Evolutionary conservation across 148 eudicot genomes (phyloP).

Genomic region (Euryodendron excelsum): DNA sequence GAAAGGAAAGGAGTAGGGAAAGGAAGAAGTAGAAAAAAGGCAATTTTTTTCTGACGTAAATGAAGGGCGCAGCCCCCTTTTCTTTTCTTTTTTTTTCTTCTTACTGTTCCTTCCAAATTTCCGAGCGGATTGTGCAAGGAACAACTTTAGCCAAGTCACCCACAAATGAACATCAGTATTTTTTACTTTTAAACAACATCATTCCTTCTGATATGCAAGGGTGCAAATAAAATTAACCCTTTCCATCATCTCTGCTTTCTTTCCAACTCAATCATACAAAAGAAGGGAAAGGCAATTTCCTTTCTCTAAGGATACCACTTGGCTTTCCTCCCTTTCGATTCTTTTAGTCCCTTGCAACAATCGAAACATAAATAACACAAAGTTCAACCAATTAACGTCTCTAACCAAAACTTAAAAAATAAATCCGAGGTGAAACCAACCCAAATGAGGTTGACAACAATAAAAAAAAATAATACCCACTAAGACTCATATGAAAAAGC

Average conservation of each 20-base stretch:
- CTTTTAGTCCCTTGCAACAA: neutral
- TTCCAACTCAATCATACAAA: neutral
- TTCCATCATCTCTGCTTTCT: neutral
- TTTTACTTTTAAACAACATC: no score
- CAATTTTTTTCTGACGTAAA: neutral
- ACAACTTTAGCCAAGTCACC: no score
- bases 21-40: neutral
- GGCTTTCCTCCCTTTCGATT: neutral
- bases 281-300: conserved; percentile 1
- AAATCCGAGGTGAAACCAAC: neutral
- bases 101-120: neutral
- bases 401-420: neutral
- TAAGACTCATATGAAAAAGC: no score
- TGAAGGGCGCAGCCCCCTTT: neutral
- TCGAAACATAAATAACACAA: neutral
- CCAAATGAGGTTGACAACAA: neutral
- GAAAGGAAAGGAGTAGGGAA: conserved; percentile 1
- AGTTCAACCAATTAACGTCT: neutral
- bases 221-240: neutral
- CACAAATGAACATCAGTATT: no score
- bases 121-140: no score
- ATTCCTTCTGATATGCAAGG: neutral
- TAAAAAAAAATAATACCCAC: no score
- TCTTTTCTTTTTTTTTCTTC: neutral
- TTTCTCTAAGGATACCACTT: neutral